These are phyloP conservation scores for Skeletonema menzelii DNA, from an alignment of 108 stramenopile species.

Conservation along the genomic window DNA sequence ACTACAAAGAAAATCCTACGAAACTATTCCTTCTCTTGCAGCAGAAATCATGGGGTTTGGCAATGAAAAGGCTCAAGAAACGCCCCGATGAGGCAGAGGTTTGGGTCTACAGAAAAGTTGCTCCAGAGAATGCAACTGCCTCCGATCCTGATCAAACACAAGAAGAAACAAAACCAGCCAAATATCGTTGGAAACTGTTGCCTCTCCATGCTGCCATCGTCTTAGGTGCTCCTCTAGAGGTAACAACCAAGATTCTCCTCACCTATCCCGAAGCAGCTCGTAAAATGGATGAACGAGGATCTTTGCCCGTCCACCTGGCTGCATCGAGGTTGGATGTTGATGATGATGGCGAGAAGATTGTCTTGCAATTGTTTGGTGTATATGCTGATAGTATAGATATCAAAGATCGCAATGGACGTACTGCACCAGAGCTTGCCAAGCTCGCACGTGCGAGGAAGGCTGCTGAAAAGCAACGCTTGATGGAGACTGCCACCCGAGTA, in stretches of 20 bases:
- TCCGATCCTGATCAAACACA: constrained; percentile 5
- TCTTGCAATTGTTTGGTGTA: constrained; percentile 38
- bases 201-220: constrained; percentile 52
- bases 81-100: constrained; percentile 33
- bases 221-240: constrained; percentile 36
- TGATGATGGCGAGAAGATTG: constrained; percentile 42
- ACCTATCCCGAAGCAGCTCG: constrained; percentile 37
- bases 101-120: constrained; percentile 35
- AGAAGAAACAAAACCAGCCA: constrained; percentile 5
- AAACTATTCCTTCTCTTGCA: constrained; percentile 41
- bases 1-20: constrained; percentile 47
- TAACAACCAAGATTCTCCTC: constrained; percentile 32
- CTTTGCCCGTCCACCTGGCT: constrained; percentile 47
- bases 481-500: constrained; percentile 11
- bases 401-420: constrained; percentile 46
- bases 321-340: constrained; percentile 46
- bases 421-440: constrained; percentile 42
- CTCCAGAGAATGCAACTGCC: constrained; percentile 16
- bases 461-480: constrained; percentile 20
- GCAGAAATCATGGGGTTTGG: constrained; percentile 40
- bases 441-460: constrained; percentile 40
- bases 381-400: constrained; percentile 44
- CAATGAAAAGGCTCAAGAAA: constrained; percentile 19
- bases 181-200: constrained; percentile 45
- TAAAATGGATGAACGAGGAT: constrained; percentile 39